These are phyloP conservation scores for Mucor irregularis DNA, from an alignment of 371 early-diverging fungal genomes.

Conservation along the genomic window DNA sequence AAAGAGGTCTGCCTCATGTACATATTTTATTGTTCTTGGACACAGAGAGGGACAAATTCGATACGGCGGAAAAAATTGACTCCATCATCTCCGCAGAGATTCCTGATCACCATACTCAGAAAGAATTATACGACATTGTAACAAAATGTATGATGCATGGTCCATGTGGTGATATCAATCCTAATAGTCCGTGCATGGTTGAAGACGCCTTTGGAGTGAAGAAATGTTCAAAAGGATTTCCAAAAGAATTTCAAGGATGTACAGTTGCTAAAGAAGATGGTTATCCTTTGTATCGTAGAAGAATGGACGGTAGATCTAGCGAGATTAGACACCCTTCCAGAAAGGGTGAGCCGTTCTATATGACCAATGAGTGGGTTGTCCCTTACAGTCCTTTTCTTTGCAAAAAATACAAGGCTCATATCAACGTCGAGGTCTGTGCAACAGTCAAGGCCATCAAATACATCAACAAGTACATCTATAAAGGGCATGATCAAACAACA, in stretches of 20 bases:
- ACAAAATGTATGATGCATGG: slow-evolving; percentile 3
- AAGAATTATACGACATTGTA: neutral
- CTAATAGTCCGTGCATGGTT: slow-evolving; percentile 4
- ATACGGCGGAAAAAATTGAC: neutral
- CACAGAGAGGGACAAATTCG: neutral
- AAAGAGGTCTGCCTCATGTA: slow-evolving; percentile 1
- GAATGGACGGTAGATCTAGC: neutral
- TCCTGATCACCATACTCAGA: neutral
- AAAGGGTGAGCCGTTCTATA: neutral
- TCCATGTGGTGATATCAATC: slow-evolving; percentile 9
- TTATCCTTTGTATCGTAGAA: slow-evolving; percentile 1
- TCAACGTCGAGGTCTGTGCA: slow-evolving; percentile 41
- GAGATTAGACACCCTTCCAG: neutral
- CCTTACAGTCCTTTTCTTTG: slow-evolving; percentile 31
- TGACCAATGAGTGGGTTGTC: slow-evolving; percentile 33
- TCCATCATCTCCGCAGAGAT: neutral
- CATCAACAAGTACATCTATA: slow-evolving; percentile 43
- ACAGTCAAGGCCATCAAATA: slow-evolving; percentile 33
- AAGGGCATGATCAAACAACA: slow-evolving; percentile 21
- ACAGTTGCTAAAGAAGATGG: neutral
- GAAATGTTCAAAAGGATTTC: slow-evolving; percentile 3
- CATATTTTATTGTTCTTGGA: slow-evolving; percentile 4
- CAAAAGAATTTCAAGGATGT: neutral
- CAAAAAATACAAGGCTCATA: slow-evolving; percentile 43
- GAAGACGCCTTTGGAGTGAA: neutral